Evolutionary conservation across 73 alveolate species (phyloP).

Genomic region (Urostyla sp.): DNA sequence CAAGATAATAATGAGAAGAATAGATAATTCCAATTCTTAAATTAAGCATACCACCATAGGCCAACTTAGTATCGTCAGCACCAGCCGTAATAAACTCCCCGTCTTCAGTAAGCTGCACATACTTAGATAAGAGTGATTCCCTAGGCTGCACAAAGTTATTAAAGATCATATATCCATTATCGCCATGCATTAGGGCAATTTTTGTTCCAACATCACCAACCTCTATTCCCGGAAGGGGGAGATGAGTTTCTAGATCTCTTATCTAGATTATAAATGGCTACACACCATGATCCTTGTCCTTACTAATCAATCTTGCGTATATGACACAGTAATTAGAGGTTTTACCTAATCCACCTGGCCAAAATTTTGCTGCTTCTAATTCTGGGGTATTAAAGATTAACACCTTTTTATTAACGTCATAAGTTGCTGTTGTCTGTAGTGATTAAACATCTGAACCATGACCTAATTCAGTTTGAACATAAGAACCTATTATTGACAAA

Average conservation of each 20-base stretch:
- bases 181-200: conserved; percentile 36
- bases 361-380: conserved; percentile 78
- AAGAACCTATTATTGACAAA: conserved; percentile 78
- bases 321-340: conserved; percentile 74
- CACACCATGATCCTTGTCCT: conserved; percentile 82
- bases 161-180: conserved; percentile 45
- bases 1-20: conserved; percentile 11
- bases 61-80: conserved; percentile 3
- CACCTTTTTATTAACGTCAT: conserved; percentile 76
- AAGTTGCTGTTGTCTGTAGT: conserved; percentile 86
- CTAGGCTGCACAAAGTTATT: conserved; percentile 31
- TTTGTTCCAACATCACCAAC: conserved; percentile 86
- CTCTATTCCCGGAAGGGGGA: conserved; percentile 80
- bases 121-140: conserved; percentile 34
- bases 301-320: conserved; percentile 68
- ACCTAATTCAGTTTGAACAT: conserved; percentile 90
- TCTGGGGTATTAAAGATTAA: conserved; percentile 83
- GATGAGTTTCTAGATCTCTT: conserved; percentile 75
- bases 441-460: conserved; percentile 89
- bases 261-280: conserved; percentile 73
- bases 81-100: conserved; percentile 9
- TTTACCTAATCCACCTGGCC: conserved; percentile 90
- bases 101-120: conserved; percentile 7
- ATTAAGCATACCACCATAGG: conserved; percentile 56
- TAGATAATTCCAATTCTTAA: not conserved